Evolutionary conservation across 331 rosid genomes (phyloP), one percentile per base, ranked within the genome.

Genomic region (Saraca asoca): DNA sequence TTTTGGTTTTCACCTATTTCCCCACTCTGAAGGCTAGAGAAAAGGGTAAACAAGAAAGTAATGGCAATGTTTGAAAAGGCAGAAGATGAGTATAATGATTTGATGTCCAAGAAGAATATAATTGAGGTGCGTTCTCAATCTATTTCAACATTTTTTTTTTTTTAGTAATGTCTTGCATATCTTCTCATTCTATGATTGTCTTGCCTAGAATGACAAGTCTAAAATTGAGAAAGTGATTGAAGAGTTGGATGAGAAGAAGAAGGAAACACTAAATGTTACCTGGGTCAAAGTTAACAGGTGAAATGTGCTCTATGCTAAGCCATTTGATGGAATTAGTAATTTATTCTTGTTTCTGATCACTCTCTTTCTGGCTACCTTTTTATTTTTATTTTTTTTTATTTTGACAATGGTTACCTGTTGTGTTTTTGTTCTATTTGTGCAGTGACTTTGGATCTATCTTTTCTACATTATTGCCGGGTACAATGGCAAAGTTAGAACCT

Each of bases 21-120:
- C 34, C 45, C 18, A 63, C 38, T 46, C 12, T 81, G 79, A 75
- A 91, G 98, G 84, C 98, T 93, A 62, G 98, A 93, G 85, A 93
- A 90, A 86, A 84, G 98, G 86, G 96, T 93, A 76, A 93, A 93
- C 79, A 93, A 93, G 86, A 93, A 93, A 81, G 98, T 93, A 16
- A 93, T 90, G 96, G 97, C 98, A 48, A 90, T 93, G 98, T 93
- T 93, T 75, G 98, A 93, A 87, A 93, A 90, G 87, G 98, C 98
- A 66, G 98, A 93, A 74, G 98, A 93, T 13, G 98, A 93, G 81
- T 93, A 90, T 79, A 93, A 88, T 61, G 97, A 90, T 66, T 73
- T 93, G 70, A 78, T 93, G 85, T 90, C 96, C 31, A 93, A 90
- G 88, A 93, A 93, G 82, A 88, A 90, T 71, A 93, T 90, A 69